These are phyloP conservation scores for Melanogaster broomeanus DNA, from an alignment of 768 basidiomycete genomes.

Conservation along the genomic window DNA sequence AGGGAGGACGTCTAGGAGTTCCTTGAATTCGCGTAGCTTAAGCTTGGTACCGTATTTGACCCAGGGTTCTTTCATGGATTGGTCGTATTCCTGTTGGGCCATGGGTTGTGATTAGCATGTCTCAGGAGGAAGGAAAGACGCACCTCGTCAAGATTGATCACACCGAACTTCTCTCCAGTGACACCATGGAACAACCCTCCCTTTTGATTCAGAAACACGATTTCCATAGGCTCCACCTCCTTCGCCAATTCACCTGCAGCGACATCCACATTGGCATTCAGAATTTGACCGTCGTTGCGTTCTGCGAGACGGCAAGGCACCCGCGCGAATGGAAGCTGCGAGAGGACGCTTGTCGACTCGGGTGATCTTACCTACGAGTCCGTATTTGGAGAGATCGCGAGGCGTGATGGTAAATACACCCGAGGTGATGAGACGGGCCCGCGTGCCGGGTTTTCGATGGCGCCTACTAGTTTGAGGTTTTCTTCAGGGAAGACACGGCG, in stretches of 20 bases:
- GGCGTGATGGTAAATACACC: slow-evolving; percentile 98
- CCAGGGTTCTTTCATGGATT: slow-evolving; percentile 97
- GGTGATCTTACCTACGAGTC: slow-evolving; percentile 94
- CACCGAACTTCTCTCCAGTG: slow-evolving; percentile 92
- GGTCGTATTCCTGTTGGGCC: slow-evolving; percentile 79
- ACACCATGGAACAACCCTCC: slow-evolving; percentile 98
- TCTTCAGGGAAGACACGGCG: slow-evolving; percentile 97
- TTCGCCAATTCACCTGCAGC: slow-evolving; percentile 98
- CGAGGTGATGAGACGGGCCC: slow-evolving; percentile 95
- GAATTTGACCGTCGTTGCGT: slow-evolving; percentile 93
- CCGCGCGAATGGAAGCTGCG: slow-evolving; percentile 95
- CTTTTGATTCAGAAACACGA: slow-evolving; percentile 97
- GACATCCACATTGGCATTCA: slow-evolving; percentile 98
- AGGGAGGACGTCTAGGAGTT: slow-evolving; percentile 95
- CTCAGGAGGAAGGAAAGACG: not conserved
- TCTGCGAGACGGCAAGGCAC: slow-evolving; percentile 95
- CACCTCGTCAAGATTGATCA: slow-evolving; percentile 97
- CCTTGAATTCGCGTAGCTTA: slow-evolving; percentile 98
- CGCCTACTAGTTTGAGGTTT: slow-evolving; percentile 91
- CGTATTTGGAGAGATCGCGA: slow-evolving; percentile 93
- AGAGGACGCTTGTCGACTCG: slow-evolving; percentile 94
- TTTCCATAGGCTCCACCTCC: slow-evolving; percentile 97
- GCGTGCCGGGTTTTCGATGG: slow-evolving; percentile 94
- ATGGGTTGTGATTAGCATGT: not conserved
- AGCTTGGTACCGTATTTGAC: slow-evolving; percentile 99